Conservation (phyloP, 2,329 filamentous ascomycete genomes). For the Trichoderma sp. region DNA sequence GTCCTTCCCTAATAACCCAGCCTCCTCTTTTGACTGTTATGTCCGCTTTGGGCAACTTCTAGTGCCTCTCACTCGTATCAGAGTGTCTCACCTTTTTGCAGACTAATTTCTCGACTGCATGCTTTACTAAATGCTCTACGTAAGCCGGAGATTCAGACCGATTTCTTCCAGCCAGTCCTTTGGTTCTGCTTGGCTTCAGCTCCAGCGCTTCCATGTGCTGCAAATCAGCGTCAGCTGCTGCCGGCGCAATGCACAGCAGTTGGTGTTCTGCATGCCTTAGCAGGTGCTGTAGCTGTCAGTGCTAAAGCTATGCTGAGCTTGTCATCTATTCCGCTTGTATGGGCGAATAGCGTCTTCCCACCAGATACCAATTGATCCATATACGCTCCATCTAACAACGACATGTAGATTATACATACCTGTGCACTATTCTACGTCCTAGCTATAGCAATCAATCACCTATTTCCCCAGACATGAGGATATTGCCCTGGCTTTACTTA, state of each 20-base stretch:
- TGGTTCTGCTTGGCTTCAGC: background rate
- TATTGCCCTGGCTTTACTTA: background rate
- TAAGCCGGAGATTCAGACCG: background rate
- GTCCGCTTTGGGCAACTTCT: slow-evolving; percentile 4
- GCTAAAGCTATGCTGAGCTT: background rate
- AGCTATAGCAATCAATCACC: background rate
- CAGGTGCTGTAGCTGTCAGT: background rate
- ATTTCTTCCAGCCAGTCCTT: background rate
- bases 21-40: slow-evolving; percentile 13
- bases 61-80: slow-evolving; percentile 7
- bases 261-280: background rate
- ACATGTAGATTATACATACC: background rate
- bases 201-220: background rate
- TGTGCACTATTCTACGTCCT: background rate
- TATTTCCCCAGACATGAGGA: background rate
- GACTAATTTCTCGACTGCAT: slow-evolving; percentile 14
- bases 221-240: background rate
- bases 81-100: slow-evolving; percentile 12
- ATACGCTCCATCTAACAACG: background rate
- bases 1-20: background rate
- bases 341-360: background rate
- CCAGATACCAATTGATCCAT: background rate
- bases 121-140: background rate
- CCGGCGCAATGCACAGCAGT: background rate
- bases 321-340: background rate